A percentile compares a stretch with the other conserved stretches of the same genome.
Evolutionary conservation across 1,139 yeast genomes (phyloP).

Genomic region (Yamadazyma buinensis): DNA sequence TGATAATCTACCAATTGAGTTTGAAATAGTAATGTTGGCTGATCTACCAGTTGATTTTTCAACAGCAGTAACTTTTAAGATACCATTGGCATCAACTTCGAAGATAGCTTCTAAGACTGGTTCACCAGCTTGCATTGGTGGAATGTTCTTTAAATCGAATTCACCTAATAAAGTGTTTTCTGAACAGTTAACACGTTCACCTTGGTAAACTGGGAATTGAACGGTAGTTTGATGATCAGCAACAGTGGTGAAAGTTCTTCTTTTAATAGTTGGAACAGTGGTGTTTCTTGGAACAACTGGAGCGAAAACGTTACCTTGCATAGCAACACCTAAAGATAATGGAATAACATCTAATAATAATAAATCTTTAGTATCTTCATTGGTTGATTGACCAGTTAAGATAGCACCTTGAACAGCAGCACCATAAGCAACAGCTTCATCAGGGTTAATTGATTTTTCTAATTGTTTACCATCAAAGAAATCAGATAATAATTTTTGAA

Average conservation of each 20-base stretch:
- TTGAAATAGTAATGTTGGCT: slow-evolving; percentile 98
- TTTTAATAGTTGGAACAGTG: slow-evolving; percentile 94
- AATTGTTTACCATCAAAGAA: slow-evolving; percentile 97
- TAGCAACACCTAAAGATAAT: slow-evolving; percentile 92
- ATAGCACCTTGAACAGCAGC: slow-evolving; percentile 99
- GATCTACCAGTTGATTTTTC: slow-evolving; percentile 99
- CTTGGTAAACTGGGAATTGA: slow-evolving; percentile 92
- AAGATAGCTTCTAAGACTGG: slow-evolving; percentile 97
- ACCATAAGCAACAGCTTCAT: slow-evolving; percentile 98
- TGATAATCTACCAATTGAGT: slow-evolving; percentile 99
- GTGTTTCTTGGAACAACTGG: slow-evolving; percentile 96
- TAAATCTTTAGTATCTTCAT: slow-evolving; percentile 73
- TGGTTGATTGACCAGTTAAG: slow-evolving; percentile 55
- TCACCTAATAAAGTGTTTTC: slow-evolving; percentile 95
- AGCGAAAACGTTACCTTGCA: slow-evolving; percentile 98
- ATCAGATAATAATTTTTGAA: slow-evolving; percentile 94
- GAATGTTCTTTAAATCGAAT: slow-evolving; percentile 92
- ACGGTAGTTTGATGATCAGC: slow-evolving; percentile 98
- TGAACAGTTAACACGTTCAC: slow-evolving; percentile 95
- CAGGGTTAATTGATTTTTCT: slow-evolving; percentile 95
- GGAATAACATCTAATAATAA: slow-evolving; percentile 90
- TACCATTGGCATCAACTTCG: slow-evolving; percentile 93
- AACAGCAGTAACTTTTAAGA: slow-evolving; percentile 97
- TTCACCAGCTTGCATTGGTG: slow-evolving; percentile 98
- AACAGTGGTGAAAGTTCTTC: slow-evolving; percentile 94